Evolutionary conservation across 257 asterid species (phyloP), one percentile per base, ranked within the genome.

Genomic region (Sherardia arvensis): DNA sequence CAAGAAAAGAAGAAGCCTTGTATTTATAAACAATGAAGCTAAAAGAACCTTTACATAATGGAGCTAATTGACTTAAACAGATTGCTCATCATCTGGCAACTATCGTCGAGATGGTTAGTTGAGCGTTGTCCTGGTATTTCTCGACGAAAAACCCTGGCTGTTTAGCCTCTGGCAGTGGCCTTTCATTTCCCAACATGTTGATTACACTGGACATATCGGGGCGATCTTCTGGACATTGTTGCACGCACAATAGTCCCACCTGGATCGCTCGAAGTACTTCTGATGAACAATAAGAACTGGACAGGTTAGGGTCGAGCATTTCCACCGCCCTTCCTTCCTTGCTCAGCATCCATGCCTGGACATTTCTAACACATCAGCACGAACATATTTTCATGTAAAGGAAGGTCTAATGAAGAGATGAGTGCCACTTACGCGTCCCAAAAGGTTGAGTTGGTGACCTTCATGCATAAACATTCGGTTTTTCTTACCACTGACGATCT

Each of bases 241-340:
- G 81, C n/a, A 73, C 84, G 47, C 81, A 79, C 54, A 79, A 43
- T 15, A 79, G 53, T 1, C 81, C 84, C 0, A 79, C 81, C 6
- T 76, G 79, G 22, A 76, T 62, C 8, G 74, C 66, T 57, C 84
- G 32, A 21, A 68, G 36, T 14, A 76, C 70, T 71, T 79, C 71
- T 9, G 40, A 18, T 34, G 28, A n/a, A 23, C 53, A 8, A 20
- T 27, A 57, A 8, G 74, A 56, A 59, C 30, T 61, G 18, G 15
- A 22, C 23, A 76, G 23, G 36, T 59, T 51, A 30, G 61, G 40
- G 51, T 76, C 77, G 0, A 72, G 59, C 5, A 78, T 30, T 30
- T 75, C 73, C 69, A 61, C 10, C 21, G 65, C 36, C 15, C 72
- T 74, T 15, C 62, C 74, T 65, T 77, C 75, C 27, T 17, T 67